Percentiles rank a stretch among this genome's conserved stretches.
These are phyloP conservation scores for Saitozyma podzolica DNA, from an alignment of 768 basidiomycete species.

Conservation along the genomic window DNA sequence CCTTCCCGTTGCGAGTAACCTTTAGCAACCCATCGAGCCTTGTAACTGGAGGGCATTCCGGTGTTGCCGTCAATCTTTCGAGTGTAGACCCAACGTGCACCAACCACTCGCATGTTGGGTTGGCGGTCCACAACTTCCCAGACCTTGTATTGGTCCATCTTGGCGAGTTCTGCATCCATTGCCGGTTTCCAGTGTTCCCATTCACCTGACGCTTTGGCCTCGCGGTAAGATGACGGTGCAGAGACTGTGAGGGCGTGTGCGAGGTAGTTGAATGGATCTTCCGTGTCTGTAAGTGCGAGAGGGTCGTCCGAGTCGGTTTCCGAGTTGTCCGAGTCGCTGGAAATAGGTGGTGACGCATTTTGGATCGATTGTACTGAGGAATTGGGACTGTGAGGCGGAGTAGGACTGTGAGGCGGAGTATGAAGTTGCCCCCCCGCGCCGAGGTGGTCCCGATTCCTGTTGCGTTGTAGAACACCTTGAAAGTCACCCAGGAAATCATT, in stretches of 20 bases:
- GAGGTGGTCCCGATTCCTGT: too few relatives aligned
- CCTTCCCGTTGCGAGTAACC: conserved; percentile 19
- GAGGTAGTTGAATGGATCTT: background rate
- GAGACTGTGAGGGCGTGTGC: background rate
- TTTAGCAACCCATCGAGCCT: conserved; percentile 24
- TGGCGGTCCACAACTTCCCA: conserved; percentile 4
- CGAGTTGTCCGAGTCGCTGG: too few relatives aligned
- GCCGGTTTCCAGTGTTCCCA: conserved; percentile 9
- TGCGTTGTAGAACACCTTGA: too few relatives aligned
- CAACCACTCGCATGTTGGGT: background rate
- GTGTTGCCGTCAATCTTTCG: conserved; percentile 9
- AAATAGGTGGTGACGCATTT: too few relatives aligned
- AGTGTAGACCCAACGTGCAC: conserved; percentile 8
- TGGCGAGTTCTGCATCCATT: conserved; percentile 7
- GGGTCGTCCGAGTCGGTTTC: background rate
- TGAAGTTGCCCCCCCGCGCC: too few relatives aligned
- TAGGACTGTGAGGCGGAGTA: too few relatives aligned
- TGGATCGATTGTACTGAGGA: too few relatives aligned
- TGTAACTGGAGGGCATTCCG: conserved; percentile 12
- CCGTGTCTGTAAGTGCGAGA: background rate
- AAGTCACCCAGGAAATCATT: too few relatives aligned
- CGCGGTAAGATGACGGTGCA: background rate
- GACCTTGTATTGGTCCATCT: conserved; percentile 9
- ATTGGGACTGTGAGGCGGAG: too few relatives aligned
- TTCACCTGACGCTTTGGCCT: background rate